Percentiles rank a stretch among this genome's conserved stretches.
phyloP scores from a whole-genome alignment of 257 asterid genomes.

The Rhazya stricta region DNA sequence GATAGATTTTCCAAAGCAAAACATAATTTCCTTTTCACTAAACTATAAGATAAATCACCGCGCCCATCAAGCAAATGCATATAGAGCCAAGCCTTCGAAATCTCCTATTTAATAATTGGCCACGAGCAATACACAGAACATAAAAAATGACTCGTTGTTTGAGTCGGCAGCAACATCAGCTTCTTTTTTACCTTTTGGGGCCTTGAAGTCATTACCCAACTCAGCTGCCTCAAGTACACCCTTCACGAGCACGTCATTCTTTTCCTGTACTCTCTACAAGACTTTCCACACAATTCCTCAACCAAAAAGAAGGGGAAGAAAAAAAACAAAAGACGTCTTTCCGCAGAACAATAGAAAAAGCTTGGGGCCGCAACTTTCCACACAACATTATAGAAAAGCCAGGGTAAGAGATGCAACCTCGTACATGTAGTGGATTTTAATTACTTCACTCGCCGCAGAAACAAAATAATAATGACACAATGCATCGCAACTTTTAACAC shows the following conservation, averaged over 20 bases:
- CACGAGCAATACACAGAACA: background rate
- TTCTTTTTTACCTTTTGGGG: background rate
- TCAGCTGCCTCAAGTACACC: background rate
- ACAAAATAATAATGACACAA: too few relatives aligned
- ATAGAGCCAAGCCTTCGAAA: background rate
- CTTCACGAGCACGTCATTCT: background rate
- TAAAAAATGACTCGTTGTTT: background rate
- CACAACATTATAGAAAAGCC: background rate
- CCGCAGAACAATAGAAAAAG: background rate
- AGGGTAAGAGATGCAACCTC: too few relatives aligned
- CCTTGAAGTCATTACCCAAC: background rate
- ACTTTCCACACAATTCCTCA: background rate
- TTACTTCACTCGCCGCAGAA: background rate
- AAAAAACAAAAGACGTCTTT: too few relatives aligned
- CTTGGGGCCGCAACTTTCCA: background rate
- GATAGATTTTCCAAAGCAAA: too few relatives aligned
- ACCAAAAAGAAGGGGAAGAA: background rate
- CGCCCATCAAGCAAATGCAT: too few relatives aligned
- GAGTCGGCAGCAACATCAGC: background rate
- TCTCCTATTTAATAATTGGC: background rate
- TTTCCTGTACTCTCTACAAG: background rate
- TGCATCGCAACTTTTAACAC: too few relatives aligned
- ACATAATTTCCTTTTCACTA: too few relatives aligned
- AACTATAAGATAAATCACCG: too few relatives aligned
- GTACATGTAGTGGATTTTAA: too few relatives aligned